These are phyloP conservation scores for Inga laurina DNA, from an alignment of 306 rosid genomes.

Conservation along the genomic window DNA sequence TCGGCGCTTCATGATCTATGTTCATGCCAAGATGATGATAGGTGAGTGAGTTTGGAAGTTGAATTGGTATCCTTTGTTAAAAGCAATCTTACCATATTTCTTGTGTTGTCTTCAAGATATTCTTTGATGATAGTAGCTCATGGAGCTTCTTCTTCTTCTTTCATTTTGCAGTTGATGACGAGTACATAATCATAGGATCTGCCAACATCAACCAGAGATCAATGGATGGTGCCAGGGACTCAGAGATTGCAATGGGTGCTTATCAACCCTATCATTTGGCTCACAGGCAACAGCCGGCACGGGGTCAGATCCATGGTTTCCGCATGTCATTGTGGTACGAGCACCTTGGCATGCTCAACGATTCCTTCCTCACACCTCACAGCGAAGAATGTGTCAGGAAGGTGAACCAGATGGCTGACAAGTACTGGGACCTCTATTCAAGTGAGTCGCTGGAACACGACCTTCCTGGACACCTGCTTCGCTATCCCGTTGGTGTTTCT, in stretches of 20 bases:
- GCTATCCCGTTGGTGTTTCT: slow-evolving; percentile 56
- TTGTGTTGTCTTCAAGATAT: not conserved
- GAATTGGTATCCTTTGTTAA: slow-evolving; percentile 10
- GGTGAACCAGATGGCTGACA: slow-evolving; percentile 69
- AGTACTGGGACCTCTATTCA: slow-evolving; percentile 71
- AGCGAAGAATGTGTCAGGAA: slow-evolving; percentile 55
- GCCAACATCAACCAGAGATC: slow-evolving; percentile 86
- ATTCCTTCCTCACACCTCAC: slow-evolving; percentile 49
- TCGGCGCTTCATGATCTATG: slow-evolving; percentile 80
- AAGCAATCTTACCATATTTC: not conserved
- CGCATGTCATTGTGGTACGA: slow-evolving; percentile 75
- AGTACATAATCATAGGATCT: slow-evolving; percentile 74
- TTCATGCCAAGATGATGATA: slow-evolving; percentile 79
- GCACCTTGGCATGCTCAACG: slow-evolving; percentile 73
- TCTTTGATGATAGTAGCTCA: not conserved
- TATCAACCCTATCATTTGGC: slow-evolving; percentile 16
- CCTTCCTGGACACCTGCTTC: slow-evolving; percentile 77
- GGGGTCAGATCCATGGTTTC: slow-evolving; percentile 73
- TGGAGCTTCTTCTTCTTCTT: not conserved
- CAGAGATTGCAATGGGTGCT: slow-evolving; percentile 78
- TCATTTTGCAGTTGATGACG: slow-evolving; percentile 63
- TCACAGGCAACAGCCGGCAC: slow-evolving; percentile 45
- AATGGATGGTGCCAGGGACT: slow-evolving; percentile 77
- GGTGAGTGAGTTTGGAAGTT: slow-evolving; percentile 53
- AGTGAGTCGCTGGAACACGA: slow-evolving; percentile 59